Conservation (phyloP, 1,284 basidiomycete genomes). For the Pseudozyma pruni region DNA sequence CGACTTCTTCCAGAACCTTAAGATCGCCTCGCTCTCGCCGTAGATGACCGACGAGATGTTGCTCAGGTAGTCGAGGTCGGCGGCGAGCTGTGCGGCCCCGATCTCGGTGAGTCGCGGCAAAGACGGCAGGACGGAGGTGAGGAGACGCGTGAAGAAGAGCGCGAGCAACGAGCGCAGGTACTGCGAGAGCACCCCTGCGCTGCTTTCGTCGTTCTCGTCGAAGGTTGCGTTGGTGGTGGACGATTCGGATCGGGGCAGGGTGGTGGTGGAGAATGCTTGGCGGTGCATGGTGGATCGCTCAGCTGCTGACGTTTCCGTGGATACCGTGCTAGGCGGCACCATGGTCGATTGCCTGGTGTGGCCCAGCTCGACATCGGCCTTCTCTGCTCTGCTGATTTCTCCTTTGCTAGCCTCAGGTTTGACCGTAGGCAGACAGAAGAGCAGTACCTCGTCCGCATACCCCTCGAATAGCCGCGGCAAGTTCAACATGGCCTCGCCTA, state of each 20-base stretch:
- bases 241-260: conserved; percentile 69
- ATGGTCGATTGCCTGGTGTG: conserved; percentile 20
- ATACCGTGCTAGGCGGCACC: too few relatives aligned
- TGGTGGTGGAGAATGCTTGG: conserved; percentile 31
- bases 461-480: conserved; percentile 92
- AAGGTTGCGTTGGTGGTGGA: conserved; percentile 26
- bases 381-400: conserved; percentile 66
- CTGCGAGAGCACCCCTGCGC: conserved; percentile 75
- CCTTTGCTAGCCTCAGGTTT: too few relatives aligned
- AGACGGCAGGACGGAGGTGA: conserved; percentile 69
- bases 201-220: conserved; percentile 44
- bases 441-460: conserved; percentile 88
- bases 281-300: conserved; percentile 42
- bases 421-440: conserved; percentile 71
- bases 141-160: conserved; percentile 72
- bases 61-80: conserved; percentile 86
- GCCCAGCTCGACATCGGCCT: conserved; percentile 69
- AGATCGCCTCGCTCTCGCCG: conserved; percentile 14
- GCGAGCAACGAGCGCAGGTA: conserved; percentile 80
- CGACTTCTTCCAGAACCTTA: conserved; percentile 30
- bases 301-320: background rate
- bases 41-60: conserved; percentile 88
- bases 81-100: conserved; percentile 84
- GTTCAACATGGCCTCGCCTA: conserved; percentile 91
- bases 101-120: conserved; percentile 72